Conservation (phyloP, 129 eudicot species). For the Helichrysum umbraculigerum region DNA sequence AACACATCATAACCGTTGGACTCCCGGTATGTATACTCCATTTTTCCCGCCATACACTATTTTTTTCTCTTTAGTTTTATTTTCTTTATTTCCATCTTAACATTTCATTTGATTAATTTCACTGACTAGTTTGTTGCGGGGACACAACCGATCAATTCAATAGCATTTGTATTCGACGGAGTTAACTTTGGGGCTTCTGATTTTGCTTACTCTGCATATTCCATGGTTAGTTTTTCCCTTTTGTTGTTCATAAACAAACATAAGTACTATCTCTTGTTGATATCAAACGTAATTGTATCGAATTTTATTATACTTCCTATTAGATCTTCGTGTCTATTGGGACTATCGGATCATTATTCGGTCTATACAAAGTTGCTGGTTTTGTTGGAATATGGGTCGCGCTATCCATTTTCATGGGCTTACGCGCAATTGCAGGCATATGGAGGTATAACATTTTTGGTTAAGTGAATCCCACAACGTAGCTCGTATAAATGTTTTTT, state of each 20-base stretch:
- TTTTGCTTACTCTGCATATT: constrained; percentile 80
- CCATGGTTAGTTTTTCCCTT: constrained; percentile 51
- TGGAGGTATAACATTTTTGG: constrained; percentile 61
- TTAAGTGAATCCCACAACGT: too few relatives aligned
- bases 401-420: constrained; percentile 63
- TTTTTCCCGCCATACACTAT: not conserved
- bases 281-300: not conserved
- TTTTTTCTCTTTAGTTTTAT: not conserved
- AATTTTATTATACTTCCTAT: not conserved
- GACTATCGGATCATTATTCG: constrained; percentile 55
- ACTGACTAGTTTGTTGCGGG: constrained; percentile 68
- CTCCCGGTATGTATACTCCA: constrained; percentile 51
- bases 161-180: constrained; percentile 76
- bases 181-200: constrained; percentile 81
- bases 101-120: not conserved
- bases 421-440: constrained; percentile 67
- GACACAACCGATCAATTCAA: constrained; percentile 74
- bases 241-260: not conserved
- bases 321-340: constrained; percentile 47
- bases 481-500: too few relatives aligned
- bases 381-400: constrained; percentile 78
- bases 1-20: constrained; percentile 49
- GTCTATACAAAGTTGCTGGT: constrained; percentile 46
- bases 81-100: not conserved
- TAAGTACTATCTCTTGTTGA: too few relatives aligned